Percentiles rank a stretch among this genome's conserved stretches.
phyloP scores from a whole-genome alignment of 345 rosid species.

The Kandelia obovata region DNA sequence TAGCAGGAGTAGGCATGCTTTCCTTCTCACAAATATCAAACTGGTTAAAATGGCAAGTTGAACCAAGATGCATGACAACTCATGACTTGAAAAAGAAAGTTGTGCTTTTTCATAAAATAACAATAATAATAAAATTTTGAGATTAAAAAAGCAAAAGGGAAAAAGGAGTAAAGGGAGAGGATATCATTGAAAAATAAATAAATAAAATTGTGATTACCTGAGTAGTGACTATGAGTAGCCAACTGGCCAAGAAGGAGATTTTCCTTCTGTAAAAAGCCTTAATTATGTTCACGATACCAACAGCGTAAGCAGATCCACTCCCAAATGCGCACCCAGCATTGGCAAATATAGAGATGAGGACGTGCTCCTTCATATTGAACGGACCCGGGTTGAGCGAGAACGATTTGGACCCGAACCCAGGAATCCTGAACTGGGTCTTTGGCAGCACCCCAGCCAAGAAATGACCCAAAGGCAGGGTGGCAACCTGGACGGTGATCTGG shows the following conservation, averaged over 20 bases:
- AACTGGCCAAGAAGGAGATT: conserved; percentile 68
- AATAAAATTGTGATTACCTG: conserved; percentile 37
- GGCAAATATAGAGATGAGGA: conserved; percentile 71
- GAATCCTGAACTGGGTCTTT: conserved; percentile 48
- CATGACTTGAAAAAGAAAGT: too few species aligned
- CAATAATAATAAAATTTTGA: too few species aligned
- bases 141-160: too few species aligned
- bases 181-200: background rate
- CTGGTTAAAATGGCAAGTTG: too few species aligned
- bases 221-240: conserved; percentile 85
- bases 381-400: conserved; percentile 81
- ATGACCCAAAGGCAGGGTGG: conserved; percentile 69
- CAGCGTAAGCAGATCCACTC: conserved; percentile 60
- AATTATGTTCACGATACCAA: conserved; percentile 65
- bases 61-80: too few species aligned
- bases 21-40: too few species aligned
- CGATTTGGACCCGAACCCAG: conserved; percentile 46
- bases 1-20: too few species aligned
- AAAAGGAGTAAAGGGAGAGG: background rate
- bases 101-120: too few species aligned
- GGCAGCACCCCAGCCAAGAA: conserved; percentile 68
- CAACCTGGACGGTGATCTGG: conserved; percentile 77
- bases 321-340: conserved; percentile 90
- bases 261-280: conserved; percentile 61
- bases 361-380: conserved; percentile 85